Base-by-base conservation (phyloP, 495 filamentous ascomycete genomes). In the Podospora fimiseda region DNA sequence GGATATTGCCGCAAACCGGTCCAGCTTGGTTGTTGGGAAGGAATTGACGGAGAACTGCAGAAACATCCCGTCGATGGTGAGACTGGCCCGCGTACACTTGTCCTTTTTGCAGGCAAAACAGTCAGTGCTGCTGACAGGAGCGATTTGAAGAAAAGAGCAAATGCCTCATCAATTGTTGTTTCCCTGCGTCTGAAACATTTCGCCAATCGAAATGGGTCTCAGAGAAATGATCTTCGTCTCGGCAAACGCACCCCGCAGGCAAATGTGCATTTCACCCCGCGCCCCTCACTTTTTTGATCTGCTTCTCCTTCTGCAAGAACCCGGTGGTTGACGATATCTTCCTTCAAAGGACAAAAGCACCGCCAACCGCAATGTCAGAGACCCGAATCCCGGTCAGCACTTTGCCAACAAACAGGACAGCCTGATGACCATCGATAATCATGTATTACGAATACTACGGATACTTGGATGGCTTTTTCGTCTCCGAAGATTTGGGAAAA, bases 111-210 rank as follows among this genome's bases (percentile, higher is more conserved):
- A 41, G 8, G 3, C 27, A 33, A 48, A 21, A 47, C 57, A 57
- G 57, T 37, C 57, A 21, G 60, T 62, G 60, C 60, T 44, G 53
- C 57, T 62, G 51, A 57, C 60, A 51, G 56, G 47, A 47, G 53
- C 14, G 16, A 11, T 8, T 11, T 19, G 22, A 11, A 23, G 43
- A 21, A 9, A 24, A 15, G 21, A 22, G 8, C 14, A 24, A 38
- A n/a, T 20, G 16, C 22, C 48, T 19, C 19, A 42, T 51, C 3
- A 18, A n/a, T 45, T n/a, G 22, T 9, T 9, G 8, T 30, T 15
- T 46, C 14, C 43, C 27, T 21, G 6, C 23, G 9, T 39, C 22
- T 51, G 53, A 56, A 56, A 51, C 53, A 47, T 44, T 50, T 22
- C 22, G 42, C 30, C 22, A 5, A 46, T 43, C 33, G 20, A 36